phyloP scores from a whole-genome alignment of 306 rosid genomes.

The Castanospermum australe region DNA sequence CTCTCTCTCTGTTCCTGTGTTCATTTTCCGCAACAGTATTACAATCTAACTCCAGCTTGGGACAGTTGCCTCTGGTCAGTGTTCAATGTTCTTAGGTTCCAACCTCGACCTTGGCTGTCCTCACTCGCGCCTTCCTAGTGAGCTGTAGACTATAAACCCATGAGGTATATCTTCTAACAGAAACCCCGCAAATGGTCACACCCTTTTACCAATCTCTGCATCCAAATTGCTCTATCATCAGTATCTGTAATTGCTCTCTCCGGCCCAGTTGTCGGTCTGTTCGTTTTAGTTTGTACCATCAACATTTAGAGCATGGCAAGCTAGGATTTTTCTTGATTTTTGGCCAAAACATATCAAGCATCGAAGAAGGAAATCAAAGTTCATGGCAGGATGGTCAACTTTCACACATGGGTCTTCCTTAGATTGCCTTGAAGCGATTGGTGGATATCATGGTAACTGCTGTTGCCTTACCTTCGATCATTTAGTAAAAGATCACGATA shows the following conservation, averaged over 20 bases:
- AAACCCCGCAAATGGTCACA: slow-evolving; percentile 29
- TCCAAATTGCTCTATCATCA: neutral
- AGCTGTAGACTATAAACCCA: slow-evolving; percentile 6
- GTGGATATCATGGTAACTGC: slow-evolving; percentile 33
- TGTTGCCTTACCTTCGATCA: neutral
- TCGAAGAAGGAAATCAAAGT: slow-evolving; percentile 33
- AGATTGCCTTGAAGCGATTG: slow-evolving; percentile 44
- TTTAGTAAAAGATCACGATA: slow-evolving; percentile 18
- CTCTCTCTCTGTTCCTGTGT: neutral
- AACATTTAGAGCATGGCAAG: neutral
- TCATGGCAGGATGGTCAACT: slow-evolving; percentile 70
- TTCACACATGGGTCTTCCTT: slow-evolving; percentile 49
- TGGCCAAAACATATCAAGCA: neutral
- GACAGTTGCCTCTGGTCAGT: neutral
- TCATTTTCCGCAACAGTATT: slow-evolving; percentile 1
- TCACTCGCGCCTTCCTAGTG: neutral
- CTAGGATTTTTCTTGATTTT: slow-evolving; percentile 11
- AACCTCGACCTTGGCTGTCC: slow-evolving; percentile 20
- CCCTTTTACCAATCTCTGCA: slow-evolving; percentile 4
- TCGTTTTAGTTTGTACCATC: slow-evolving; percentile 1
- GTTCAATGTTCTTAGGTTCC: neutral
- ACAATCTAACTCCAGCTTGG: neutral
- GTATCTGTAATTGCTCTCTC: slow-evolving; percentile 15
- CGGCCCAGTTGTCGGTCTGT: neutral
- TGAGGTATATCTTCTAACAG: slow-evolving; percentile 38